Base-by-base conservation (phyloP, 768 basidiomycete species). In the Tremella mesenterica region DNA sequence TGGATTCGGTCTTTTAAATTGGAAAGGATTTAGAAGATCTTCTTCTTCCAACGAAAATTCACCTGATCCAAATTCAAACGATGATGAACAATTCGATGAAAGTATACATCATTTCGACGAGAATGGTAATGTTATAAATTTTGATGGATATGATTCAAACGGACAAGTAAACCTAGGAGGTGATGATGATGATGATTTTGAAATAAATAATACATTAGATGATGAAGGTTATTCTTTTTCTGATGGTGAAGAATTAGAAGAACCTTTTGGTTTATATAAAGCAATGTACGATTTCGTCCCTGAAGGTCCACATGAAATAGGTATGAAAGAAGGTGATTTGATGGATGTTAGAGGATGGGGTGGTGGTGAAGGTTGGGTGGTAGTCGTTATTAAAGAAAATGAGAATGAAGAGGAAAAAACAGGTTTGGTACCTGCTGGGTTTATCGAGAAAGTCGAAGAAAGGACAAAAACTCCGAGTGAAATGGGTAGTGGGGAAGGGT, bases 341-440 rank as follows among this genome's bases (percentile, higher is more conserved):
- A 28, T 69, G 21, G 61, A 62, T 18, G 55, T 69, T 1, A 34
- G 43, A 3, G 67, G 67, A 7, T 59, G 67, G 33, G 67, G 67
- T n/a, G 64, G 60, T 38, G 67, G 67, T 2, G 59, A 64, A 44
- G 67, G 67, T 1, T 69, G 67, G 67, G 67, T 69, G 36, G 58
- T 69, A 3, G 67, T 63, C 36, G 51, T 62, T 12, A 60, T 50
- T 26, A 29, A 25, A 25, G 7, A 20, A 20, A 16, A 39, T 28
- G 44, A 47, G 44, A 18, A 30, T 30, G 26, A 34, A 41, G n/a
- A n/a, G n/a, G 4, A 54, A 57, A 27, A 56, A 52, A 21, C 38
- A 23, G 47, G 47, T 7, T 30, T 61, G 36, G 60, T 61, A 12
- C 60, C 60, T 3, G 60, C 58, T 28, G 48, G 46, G 8, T 61